phyloP scores from a whole-genome alignment of 2,329 filamentous ascomycete species.

The Colletotrichum shisoi region DNA sequence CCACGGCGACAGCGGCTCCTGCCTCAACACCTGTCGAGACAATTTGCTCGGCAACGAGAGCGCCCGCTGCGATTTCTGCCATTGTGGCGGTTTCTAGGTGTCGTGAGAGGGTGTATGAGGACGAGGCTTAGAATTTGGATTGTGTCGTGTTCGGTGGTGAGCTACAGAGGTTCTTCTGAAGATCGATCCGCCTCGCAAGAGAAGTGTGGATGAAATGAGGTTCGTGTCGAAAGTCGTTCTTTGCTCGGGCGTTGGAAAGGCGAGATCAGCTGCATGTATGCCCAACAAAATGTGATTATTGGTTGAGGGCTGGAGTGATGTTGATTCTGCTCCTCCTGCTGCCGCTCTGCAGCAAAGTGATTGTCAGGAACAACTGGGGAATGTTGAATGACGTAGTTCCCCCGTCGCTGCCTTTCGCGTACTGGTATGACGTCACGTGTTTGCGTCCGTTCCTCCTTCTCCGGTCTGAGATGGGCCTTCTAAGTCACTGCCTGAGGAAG shows the following conservation, averaged over 20 bases:
- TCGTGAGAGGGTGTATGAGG: neutral
- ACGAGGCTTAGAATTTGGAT: no score
- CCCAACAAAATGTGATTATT: conserved; percentile 19
- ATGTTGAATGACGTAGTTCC: conserved; percentile 37
- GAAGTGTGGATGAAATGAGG: neutral
- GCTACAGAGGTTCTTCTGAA: neutral
- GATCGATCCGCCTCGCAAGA: neutral
- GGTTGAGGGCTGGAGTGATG: conserved; percentile 11
- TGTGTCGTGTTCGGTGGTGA: no score
- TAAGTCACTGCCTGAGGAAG: no score
- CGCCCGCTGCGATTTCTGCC: conserved; percentile 52
- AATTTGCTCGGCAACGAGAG: conserved; percentile 52
- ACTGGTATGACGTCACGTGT: conserved; percentile 36
- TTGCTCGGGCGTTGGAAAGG: neutral
- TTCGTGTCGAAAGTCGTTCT: neutral
- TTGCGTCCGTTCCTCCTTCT: neutral
- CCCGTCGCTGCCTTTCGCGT: neutral
- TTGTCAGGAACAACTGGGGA: conserved; percentile 21
- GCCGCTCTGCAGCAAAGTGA: neutral
- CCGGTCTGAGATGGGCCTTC: neutral
- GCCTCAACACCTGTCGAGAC: conserved; percentile 52
- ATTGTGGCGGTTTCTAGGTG: conserved; percentile 41
- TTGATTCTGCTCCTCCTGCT: neutral
- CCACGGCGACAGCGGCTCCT: conserved; percentile 54
- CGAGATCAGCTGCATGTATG: neutral